Conservation (phyloP, 2,329 filamentous ascomycete genomes). For the Cladophialophora carrionii region DNA sequence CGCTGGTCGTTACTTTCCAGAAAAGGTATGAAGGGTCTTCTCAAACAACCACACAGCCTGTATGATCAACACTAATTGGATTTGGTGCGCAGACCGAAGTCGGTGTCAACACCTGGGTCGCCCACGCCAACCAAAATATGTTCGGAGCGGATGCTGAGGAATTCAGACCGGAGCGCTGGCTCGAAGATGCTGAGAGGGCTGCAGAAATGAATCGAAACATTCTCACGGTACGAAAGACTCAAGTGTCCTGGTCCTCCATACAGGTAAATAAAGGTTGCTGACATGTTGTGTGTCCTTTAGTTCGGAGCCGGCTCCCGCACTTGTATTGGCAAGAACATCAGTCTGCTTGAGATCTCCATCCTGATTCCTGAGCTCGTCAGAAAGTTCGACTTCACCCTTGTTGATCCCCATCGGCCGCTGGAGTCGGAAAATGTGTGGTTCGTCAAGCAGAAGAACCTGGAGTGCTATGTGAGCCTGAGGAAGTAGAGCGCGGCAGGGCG, state of each 20-base stretch:
- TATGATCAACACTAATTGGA: neutral
- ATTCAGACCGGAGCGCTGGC: constrained; percentile 71
- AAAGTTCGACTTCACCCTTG: constrained; percentile 33
- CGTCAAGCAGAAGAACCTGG: constrained; percentile 43
- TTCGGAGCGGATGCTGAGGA: constrained; percentile 56
- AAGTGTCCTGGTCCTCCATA: neutral
- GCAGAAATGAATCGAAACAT: constrained; percentile 48
- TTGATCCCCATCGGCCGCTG: constrained; percentile 29
- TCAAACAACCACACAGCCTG: neutral
- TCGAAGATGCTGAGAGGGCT: constrained; percentile 55
- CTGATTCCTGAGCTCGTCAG: constrained; percentile 34
- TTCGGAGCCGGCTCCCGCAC: constrained; percentile 30
- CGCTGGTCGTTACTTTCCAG: constrained; percentile 47
- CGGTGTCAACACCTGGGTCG: constrained; percentile 53
- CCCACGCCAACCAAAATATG: constrained; percentile 51
- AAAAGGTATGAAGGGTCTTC: constrained; percentile 39
- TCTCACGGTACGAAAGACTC: constrained; percentile 44
- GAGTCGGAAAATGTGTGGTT: constrained; percentile 52
- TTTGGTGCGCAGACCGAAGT: constrained; percentile 41
- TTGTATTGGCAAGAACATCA: constrained; percentile 33
- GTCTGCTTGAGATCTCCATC: constrained; percentile 28
- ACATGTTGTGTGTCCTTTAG: constrained; percentile 9
- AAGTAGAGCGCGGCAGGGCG: neutral
- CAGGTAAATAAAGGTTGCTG: neutral
- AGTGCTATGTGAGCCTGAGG: constrained; percentile 28